Percentiles rank a stretch among this genome's conserved stretches.
phyloP scores from a whole-genome alignment of 2,329 filamentous ascomycete genomes.

The Passalora sequoiae region DNA sequence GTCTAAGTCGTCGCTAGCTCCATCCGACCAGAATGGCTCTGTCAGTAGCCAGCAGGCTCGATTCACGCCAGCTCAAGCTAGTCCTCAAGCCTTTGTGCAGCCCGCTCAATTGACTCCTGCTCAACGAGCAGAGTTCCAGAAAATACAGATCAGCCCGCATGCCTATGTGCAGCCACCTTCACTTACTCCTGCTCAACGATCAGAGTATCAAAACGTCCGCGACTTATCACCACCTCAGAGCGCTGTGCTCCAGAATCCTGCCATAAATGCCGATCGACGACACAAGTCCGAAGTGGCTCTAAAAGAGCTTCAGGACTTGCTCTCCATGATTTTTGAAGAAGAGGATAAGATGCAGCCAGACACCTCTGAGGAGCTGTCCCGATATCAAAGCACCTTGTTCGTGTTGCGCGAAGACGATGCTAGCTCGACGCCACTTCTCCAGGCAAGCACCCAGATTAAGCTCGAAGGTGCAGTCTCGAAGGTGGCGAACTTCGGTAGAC shows the following conservation, averaged over 20 bases:
- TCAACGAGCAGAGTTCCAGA: constrained; percentile 33
- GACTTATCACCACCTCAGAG: constrained; percentile 16
- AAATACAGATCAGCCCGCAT: constrained; percentile 8
- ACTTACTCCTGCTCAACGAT: constrained; percentile 31
- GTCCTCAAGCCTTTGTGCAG: constrained; percentile 21
- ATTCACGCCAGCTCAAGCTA: constrained; percentile 4
- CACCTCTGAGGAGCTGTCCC: constrained; percentile 38
- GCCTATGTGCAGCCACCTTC: constrained; percentile 23
- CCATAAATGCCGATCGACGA: constrained; percentile 58
- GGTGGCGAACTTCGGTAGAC: constrained; percentile 63
- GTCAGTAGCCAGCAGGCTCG: constrained; percentile 10
- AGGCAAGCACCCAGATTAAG: constrained; percentile 61
- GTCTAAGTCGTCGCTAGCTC: not conserved
- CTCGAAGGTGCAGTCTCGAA: constrained; percentile 70
- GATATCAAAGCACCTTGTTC: constrained; percentile 53
- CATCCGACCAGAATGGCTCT: constrained; percentile 2
- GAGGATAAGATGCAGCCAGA: constrained; percentile 64
- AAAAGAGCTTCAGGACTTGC: constrained; percentile 62
- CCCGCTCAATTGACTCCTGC: constrained; percentile 26
- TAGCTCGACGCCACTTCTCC: constrained; percentile 62
- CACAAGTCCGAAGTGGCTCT: constrained; percentile 73
- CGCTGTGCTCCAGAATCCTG: constrained; percentile 19
- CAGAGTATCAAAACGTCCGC: constrained; percentile 28
- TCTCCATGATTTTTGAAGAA: constrained; percentile 69
- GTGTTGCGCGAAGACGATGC: constrained; percentile 45